phyloP scores from a whole-genome alignment of 441 rosid species.

The Erysimum pusillum region DNA sequence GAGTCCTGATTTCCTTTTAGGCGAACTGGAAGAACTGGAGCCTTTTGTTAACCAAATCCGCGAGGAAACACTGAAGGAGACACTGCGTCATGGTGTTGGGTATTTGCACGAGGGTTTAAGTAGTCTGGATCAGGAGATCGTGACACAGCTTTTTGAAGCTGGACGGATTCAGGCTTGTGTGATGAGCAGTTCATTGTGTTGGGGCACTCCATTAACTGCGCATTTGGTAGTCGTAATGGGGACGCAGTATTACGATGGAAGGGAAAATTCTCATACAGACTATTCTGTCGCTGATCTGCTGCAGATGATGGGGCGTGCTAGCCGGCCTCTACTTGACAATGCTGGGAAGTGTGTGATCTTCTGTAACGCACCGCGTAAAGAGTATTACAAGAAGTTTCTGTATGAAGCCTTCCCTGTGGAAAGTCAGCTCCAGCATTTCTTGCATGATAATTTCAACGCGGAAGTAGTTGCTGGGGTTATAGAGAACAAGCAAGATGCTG shows the following conservation, averaged over 20 bases:
- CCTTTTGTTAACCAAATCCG: conserved; percentile 62
- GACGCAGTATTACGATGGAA: conserved; percentile 89
- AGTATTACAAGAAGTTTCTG: conserved; percentile 90
- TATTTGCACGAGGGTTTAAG: conserved; percentile 93
- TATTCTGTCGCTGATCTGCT: conserved; percentile 86
- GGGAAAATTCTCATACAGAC: conserved; percentile 86
- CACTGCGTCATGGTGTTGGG: conserved; percentile 82
- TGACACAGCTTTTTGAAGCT: conserved; percentile 77
- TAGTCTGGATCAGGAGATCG: conserved; percentile 86
- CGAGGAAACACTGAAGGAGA: conserved; percentile 75
- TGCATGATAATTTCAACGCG: conserved; percentile 90
- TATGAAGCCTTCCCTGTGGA: conserved; percentile 94
- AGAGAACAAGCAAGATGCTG: conserved; percentile 98
- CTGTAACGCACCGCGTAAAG: conserved; percentile 92
- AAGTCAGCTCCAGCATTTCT: conserved; percentile 89
- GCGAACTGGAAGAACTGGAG: conserved; percentile 67
- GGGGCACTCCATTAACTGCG: conserved; percentile 89
- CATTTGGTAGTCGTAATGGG: conserved; percentile 95
- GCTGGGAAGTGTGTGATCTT: conserved; percentile 93
- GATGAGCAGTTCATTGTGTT: conserved; percentile 94
- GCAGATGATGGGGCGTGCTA: conserved; percentile 99
- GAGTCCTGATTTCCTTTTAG: conserved; percentile 66
- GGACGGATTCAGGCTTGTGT: conserved; percentile 96
- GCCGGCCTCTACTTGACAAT: conserved; percentile 86
- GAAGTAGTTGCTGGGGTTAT: conserved; percentile 84